Conservation (phyloP, 257 asterid species). For the Sherardia arvensis region DNA sequence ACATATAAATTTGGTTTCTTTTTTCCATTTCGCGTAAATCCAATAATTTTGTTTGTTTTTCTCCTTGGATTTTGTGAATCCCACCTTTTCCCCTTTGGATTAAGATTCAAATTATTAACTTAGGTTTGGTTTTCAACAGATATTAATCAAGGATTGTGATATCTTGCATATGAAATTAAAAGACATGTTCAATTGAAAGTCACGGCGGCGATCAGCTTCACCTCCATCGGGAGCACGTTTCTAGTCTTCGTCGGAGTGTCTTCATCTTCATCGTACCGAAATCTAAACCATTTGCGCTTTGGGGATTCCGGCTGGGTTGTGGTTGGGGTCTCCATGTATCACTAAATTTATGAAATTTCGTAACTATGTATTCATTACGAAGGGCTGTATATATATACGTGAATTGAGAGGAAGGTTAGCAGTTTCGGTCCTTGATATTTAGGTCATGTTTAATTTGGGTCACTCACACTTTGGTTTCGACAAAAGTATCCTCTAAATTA, state of each 20-base stretch:
- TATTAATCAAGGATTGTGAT: too few relatives aligned
- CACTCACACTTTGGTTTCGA: neutral
- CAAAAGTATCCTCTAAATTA: neutral
- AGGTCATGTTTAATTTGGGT: neutral
- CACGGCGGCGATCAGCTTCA: constrained; percentile 15
- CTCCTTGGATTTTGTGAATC: too few relatives aligned
- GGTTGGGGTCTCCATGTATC: neutral
- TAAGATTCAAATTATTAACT: too few relatives aligned
- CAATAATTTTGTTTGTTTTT: too few relatives aligned
- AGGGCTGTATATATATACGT: neutral
- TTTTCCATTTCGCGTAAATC: too few relatives aligned
- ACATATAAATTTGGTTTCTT: too few relatives aligned
- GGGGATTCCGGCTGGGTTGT: neutral
- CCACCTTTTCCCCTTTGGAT: too few relatives aligned
- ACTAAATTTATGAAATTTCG: too few relatives aligned
- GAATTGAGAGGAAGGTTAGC: neutral
- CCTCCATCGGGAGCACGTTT: constrained; percentile 10
- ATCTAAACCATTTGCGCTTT: constrained; percentile 6
- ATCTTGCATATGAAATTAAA: too few relatives aligned
- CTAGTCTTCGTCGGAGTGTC: constrained; percentile 16
- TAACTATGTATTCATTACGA: too few relatives aligned
- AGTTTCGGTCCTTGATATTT: neutral
- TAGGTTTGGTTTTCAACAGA: too few relatives aligned
- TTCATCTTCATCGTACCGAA: constrained; percentile 12
- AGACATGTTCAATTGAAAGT: too few relatives aligned